Evolutionary conservation across 805 yeast species (phyloP), one percentile per base, ranked within the genome.

Genomic region (Blastobotrys terrestris): DNA sequence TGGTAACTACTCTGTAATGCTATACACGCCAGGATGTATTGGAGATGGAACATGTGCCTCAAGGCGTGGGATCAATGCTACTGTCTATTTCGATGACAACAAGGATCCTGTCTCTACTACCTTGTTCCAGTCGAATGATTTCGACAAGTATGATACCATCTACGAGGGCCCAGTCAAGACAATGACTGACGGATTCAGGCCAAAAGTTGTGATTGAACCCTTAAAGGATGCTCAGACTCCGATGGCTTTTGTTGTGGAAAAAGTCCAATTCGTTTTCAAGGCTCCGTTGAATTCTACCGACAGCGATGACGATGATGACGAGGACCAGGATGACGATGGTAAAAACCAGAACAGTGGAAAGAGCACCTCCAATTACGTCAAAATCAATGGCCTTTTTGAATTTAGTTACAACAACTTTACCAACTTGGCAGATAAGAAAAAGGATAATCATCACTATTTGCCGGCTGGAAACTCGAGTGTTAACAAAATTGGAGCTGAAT

Each of bases 1-100:
- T 0, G 97, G 97, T 7, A 74, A 81, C 54, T 94, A 89, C 66
- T 73, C 87, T 0, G 74, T 94, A 20, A 72, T 80, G 50, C 60
- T 91, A 48, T 84, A 80, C 60, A 94, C 99, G 0, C 97, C 97
- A 0, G 98, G 98, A 0, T 94, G 99, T 70, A 50, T 66, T 0
- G 65, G 60, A 2, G 96, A 87, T 64, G 68, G 71, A 48, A 77
- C 94, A 0, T 94, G 99, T 69, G 59, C 65, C 19, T 54, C 70
- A 18, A 77, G 99, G 64, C 92, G 95, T 8, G 77, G 80, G 21
- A 92, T 87, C 2, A 87, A 87, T 60, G 96, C 84, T 0, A 77
- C 95, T 0, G 72, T 91, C 1, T 72, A 67, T 56, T 77, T 78
- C 40, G 75, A 74, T 7, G 72, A 76, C 31, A 79, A 77, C 19